A percentile compares a stretch with the other conserved stretches of the same genome.
These are phyloP conservation scores for Thalia dealbata DNA, from an alignment of 176 grass and related monocot genomes.

Conservation along the genomic window DNA sequence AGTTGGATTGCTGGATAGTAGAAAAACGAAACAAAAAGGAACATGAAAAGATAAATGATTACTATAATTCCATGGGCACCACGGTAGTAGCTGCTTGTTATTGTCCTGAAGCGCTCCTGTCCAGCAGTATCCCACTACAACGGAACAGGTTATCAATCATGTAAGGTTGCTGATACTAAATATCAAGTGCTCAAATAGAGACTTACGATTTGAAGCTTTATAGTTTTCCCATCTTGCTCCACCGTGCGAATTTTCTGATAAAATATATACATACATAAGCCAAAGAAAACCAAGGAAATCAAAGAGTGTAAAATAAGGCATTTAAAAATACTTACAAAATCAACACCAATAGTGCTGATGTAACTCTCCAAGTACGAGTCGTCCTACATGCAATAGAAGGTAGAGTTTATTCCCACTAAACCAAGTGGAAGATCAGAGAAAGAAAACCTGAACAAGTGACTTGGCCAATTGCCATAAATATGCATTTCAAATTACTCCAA, in stretches of 20 bases:
- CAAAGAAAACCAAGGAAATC: slow-evolving; percentile 9
- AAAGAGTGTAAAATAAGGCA: neutral
- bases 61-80: slow-evolving; percentile 71
- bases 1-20: neutral
- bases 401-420: neutral
- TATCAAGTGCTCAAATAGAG: neutral
- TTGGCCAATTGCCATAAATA: too few species aligned
- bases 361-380: slow-evolving; percentile 81
- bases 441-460: neutral
- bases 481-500: too few species aligned
- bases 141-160: neutral
- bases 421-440: neutral
- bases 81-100: slow-evolving; percentile 70
- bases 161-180: neutral
- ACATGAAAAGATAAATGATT: slow-evolving; percentile 4
- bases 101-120: slow-evolving; percentile 66
- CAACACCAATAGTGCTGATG: slow-evolving; percentile 79
- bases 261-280: slow-evolving; percentile 4
- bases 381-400: slow-evolving; percentile 26
- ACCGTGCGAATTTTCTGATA: slow-evolving; percentile 68
- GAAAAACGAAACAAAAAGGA: too few species aligned
- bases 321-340: slow-evolving; percentile 50
- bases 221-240: slow-evolving; percentile 78
- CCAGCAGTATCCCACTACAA: slow-evolving; percentile 74
- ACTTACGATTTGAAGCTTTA: slow-evolving; percentile 78